Evolutionary conservation across 228 moss, liverwort and hornwort species (phyloP).

Genomic region (Sphagnum fallax): DNA sequence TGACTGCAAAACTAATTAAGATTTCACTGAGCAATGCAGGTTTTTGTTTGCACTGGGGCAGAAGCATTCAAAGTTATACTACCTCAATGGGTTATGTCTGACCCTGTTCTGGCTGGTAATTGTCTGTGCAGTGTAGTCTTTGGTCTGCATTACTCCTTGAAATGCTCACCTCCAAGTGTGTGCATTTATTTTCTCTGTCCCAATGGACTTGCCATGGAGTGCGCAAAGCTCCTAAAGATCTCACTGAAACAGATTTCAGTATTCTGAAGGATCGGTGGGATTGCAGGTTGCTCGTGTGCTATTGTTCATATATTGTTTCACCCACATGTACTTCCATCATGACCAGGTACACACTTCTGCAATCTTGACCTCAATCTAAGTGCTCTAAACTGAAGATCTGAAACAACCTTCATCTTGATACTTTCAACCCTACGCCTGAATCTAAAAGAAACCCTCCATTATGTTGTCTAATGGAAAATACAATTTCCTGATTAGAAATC

Average conservation of each 20-base stretch:
- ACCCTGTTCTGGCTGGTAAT: conserved; percentile 44
- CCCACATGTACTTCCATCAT: conserved; percentile 57
- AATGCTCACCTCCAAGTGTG: too few relatives aligned
- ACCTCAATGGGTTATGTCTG: conserved; percentile 41
- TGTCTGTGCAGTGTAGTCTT: background rate
- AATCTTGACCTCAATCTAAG: too few relatives aligned
- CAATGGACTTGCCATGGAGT: too few relatives aligned
- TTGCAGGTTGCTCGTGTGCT: conserved; percentile 78
- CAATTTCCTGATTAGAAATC: too few relatives aligned
- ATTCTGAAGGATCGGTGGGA: background rate
- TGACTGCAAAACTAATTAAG: background rate
- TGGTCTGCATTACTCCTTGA: too few relatives aligned
- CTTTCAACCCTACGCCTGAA: too few relatives aligned
- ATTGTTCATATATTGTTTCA: conserved; percentile 65
- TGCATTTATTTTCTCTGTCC: too few relatives aligned
- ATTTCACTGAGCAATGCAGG: conserved; percentile 22
- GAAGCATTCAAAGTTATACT: conserved; percentile 21
- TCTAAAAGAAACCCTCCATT: too few relatives aligned
- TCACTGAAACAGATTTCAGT: background rate
- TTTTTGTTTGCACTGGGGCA: conserved; percentile 32
- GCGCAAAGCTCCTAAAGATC: too few relatives aligned
- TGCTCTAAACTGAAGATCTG: background rate
- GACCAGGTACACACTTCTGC: conserved; percentile 47
- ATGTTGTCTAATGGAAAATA: too few relatives aligned
- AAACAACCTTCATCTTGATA: too few relatives aligned